Evolutionary conservation across 352 stramenopile genomes (phyloP).

Genomic region (Phytophthora macrochlamydospora): DNA sequence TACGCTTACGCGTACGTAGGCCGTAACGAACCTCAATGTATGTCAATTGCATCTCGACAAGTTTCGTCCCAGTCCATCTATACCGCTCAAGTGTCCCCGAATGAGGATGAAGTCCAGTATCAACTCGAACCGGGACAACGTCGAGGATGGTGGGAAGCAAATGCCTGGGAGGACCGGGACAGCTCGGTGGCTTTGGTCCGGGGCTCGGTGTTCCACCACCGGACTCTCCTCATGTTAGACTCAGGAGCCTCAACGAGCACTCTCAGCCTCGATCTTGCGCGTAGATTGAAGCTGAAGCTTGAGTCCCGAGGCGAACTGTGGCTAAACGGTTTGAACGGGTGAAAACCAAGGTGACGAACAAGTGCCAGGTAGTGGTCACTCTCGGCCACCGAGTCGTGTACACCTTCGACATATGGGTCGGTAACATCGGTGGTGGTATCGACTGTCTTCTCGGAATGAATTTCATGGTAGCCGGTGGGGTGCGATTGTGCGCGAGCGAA

Average conservation of each 20-base stretch:
- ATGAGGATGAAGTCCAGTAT: no score
- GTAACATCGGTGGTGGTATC: conserved; percentile 25
- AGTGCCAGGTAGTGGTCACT: conserved; percentile 21
- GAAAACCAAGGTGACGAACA: conserved; percentile 7
- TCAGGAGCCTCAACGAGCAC: conserved; percentile 20
- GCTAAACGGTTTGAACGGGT: conserved; percentile 12
- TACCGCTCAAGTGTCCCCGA: no score
- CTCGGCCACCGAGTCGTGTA: conserved; percentile 16
- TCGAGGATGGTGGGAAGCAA: no score
- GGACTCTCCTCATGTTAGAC: background rate
- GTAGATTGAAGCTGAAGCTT: conserved; percentile 17
- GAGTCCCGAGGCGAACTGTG: background rate
- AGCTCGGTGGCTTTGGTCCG: no score
- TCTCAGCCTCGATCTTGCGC: conserved; percentile 20
- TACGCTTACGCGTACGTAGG: no score
- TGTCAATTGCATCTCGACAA: no score
- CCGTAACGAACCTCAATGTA: no score
- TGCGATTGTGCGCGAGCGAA: conserved; percentile 9
- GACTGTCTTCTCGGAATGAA: conserved; percentile 31
- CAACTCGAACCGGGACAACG: no score
- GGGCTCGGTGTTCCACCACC: no score
- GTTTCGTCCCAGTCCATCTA: no score
- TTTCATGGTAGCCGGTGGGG: conserved; percentile 30
- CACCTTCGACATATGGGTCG: conserved; percentile 15
- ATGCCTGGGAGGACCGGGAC: no score